phyloP scores from a whole-genome alignment of 1,284 basidiomycete species.

The Tilletia setariae region DNA sequence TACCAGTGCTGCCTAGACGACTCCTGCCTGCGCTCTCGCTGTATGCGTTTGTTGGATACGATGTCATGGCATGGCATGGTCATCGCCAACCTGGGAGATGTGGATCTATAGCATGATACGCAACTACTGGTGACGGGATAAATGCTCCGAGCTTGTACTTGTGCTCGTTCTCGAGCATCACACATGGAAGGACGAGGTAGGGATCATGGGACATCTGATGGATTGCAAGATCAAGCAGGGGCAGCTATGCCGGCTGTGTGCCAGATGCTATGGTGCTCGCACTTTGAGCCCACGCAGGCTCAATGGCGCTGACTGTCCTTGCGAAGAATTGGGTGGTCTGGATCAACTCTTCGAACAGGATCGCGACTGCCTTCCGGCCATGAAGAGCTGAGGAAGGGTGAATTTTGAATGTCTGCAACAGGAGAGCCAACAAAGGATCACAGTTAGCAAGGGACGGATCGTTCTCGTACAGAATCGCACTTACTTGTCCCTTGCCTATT shows the following conservation, averaged over 20 bases:
- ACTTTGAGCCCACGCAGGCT: slow-evolving; percentile 45
- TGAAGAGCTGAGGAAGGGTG: slow-evolving; percentile 46
- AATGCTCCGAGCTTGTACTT: too few species aligned
- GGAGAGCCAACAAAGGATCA: not conserved
- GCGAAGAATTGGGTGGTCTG: slow-evolving; percentile 50
- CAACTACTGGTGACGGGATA: too few species aligned
- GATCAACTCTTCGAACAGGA: slow-evolving; percentile 52
- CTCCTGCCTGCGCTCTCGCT: too few species aligned
- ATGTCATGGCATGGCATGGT: too few species aligned
- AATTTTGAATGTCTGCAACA: slow-evolving; percentile 38
- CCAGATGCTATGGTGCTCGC: too few species aligned
- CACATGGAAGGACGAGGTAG: not conserved
- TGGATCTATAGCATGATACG: too few species aligned
- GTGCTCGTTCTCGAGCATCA: too few species aligned
- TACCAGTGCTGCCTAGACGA: too few species aligned
- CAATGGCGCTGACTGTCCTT: slow-evolving; percentile 42
- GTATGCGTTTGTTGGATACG: too few species aligned
- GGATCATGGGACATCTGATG: not conserved
- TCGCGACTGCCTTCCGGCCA: slow-evolving; percentile 24
- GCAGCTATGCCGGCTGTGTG: too few species aligned
- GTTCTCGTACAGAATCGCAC: not conserved
- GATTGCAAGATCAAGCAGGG: too few species aligned
- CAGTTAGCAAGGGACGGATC: not conserved
- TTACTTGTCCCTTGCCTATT: slow-evolving; percentile 12
- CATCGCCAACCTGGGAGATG: too few species aligned